Percentiles rank a stretch among this genome's conserved stretches.
phyloP scores from a whole-genome alignment of 768 basidiomycete species.

The Phylloporus rhodoxanthus region DNA sequence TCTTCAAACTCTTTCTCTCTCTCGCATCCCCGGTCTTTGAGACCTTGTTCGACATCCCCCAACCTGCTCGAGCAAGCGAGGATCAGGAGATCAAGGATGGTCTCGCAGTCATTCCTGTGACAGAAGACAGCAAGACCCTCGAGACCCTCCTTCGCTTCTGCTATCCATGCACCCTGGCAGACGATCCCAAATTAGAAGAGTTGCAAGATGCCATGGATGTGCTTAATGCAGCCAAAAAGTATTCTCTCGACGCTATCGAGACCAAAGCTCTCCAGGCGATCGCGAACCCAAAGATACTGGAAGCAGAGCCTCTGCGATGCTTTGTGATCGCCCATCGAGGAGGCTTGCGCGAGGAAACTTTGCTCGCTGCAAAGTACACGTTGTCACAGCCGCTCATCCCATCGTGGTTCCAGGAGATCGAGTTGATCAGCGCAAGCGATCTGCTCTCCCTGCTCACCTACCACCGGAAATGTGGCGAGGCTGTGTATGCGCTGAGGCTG shows the following conservation, averaged over 20 bases:
- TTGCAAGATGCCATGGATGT: constrained; percentile 10
- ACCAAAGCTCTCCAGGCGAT: constrained; percentile 16
- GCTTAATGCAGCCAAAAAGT: constrained; percentile 17
- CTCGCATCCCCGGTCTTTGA: constrained; percentile 31
- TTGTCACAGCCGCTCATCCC: constrained; percentile 24
- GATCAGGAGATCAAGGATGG: constrained; percentile 13
- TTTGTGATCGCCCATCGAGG: constrained; percentile 29
- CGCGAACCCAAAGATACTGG: constrained; percentile 12
- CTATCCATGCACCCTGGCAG: constrained; percentile 18
- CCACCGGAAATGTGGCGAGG: constrained; percentile 12
- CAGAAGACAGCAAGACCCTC: constrained; percentile 19
- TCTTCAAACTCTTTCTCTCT: constrained; percentile 29
- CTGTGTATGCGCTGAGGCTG: neutral
- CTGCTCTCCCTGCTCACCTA: constrained; percentile 25
- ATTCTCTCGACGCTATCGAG: constrained; percentile 14
- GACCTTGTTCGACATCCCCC: constrained; percentile 28
- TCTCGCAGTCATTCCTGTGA: constrained; percentile 12
- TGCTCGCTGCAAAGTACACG: constrained; percentile 26
- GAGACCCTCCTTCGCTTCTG: constrained; percentile 21
- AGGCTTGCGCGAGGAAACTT: constrained; percentile 17
- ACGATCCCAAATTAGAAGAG: constrained; percentile 10
- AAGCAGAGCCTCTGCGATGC: constrained; percentile 22
- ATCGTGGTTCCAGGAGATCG: constrained; percentile 23
- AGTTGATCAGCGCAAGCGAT: constrained; percentile 21
- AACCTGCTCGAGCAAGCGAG: constrained; percentile 9